Base-by-base conservation (phyloP, 106 monocot genomes). In the Posidonia australis region DNA sequence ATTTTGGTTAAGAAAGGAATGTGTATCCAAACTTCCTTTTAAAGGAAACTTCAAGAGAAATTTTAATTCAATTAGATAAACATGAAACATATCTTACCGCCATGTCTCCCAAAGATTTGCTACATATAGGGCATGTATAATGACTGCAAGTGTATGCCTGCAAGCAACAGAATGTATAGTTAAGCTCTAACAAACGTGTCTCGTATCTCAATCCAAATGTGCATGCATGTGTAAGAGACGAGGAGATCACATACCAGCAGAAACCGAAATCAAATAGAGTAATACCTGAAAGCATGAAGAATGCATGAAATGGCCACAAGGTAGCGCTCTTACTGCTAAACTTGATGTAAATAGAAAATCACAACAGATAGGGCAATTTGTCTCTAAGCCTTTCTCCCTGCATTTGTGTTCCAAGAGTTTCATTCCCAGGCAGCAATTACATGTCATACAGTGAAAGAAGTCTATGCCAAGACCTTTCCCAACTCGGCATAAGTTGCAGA, bases 91-190 rank as follows among this genome's bases (percentile, higher is more conserved):
- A n/a, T 18, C 74, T 79, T 82, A 99, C 98, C 58, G 98, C 83
- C 98, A 99, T 99, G 57, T 99, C 91, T 70, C 98, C 98, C 75
- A 99, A 79, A n/a, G 91, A 91, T 77, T 99, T 99, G 78, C 87
- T 79, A 43, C 98, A 99, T 74, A 99, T 88, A 12, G 98, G 98
- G 67, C 98, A 99, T 5, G 88, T 91, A 67, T 91, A 99, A 24
- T 91, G 98, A 71, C 87, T 88, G 77, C 83, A 88, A 52, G 91
- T 85, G 63, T 99, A 88, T 46, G 91, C 98, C 98, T 98, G 53
- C 26, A 54, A 20, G 70, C 23, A 78, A 31, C 5, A 66, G n/a
- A 13, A n/a, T 26, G 19, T 9, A 48, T 48, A 17, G 12, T 6
- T 10, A 63, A 1, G 13, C 30, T 44, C 13, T 3, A 51, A 51